Evolutionary conservation across 2,329 filamentous ascomycete genomes (phyloP), one percentile per base, ranked within the genome.

Genomic region (Pestalotiopsis sp.): DNA sequence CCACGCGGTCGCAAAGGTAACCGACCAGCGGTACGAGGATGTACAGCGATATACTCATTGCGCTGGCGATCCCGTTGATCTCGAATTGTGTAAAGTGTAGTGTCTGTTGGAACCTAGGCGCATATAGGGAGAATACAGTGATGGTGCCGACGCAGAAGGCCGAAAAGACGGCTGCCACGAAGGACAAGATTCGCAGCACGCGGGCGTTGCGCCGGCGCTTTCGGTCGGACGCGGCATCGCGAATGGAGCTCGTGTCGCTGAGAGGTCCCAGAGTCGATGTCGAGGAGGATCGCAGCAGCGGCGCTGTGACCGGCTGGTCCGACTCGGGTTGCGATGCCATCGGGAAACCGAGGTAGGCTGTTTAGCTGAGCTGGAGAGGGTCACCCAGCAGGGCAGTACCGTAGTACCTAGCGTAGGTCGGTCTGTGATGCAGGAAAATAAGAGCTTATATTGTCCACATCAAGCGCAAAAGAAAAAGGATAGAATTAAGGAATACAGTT

Each of bases 41-140:
- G 82, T 99, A 99, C 83, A 97, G 91, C 49, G 93, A 91, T 52
- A 98, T 84, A 78, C 95, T 95, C 67, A 94, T 94, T 17, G 92
- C 91, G 74, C 97, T 97, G 70, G 94, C 92, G 61, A 98, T 75
- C 61, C 91, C 90, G 80, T 98, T 98, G 81, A 99, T 94, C 79
- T 96, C 93, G 71, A 96, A 88, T 81, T 99, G 96, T 3, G 91
- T 92, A 82, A 98, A 99, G 77, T 90, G 92, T 65, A 99, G 86
- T 59, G 91, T 90, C 67, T 92, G 91, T 79, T 97, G 94, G 82
- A 99, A 94, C 62, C 97, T 86, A 73, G 94, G 95, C 9, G 93
- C 96, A 79, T 98, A 99, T 39, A 99, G 89, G 45, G 94, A 97
- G 84, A 96, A 99, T 63, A 94, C 93, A 64, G 94, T 94, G 76